Base-by-base conservation (phyloP, 2,329 filamentous ascomycete species). In the Tolypocladium tropicale region DNA sequence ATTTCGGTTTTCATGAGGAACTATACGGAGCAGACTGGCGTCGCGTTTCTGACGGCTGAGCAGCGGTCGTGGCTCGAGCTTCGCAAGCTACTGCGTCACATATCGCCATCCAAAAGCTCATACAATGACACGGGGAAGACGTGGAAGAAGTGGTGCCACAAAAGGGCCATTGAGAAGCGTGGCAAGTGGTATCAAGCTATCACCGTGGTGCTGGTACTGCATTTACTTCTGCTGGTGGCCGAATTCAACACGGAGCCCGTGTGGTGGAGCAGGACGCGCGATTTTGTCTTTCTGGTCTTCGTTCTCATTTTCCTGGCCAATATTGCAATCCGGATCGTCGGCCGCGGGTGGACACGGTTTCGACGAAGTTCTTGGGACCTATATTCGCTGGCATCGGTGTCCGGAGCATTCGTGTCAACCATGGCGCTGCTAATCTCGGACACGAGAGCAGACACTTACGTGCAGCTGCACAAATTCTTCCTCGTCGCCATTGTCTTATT, bases 1-100 rank as follows among this genome's bases (percentile, higher is more conserved):
- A 95, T 99, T 52, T 97, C 94, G 56, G 94, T 99, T 59, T 99
- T 99, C 71, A 99, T 99, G 94, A 90, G 94, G 59, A 99, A 96
- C 70, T 99, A 99, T 72, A 99, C 94, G 0, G 94, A 99, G 72
- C 92, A 97, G 72, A 99, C 94, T 0, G 94, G 94, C 1, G 94
- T 99, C 48, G 94, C 94, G 2, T 99, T 93, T 69, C 76, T 99
- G 64, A 99, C 94, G 1, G 88, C 92, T 0, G 94, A 99, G 65
- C 94, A 99, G 69, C 86, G 94, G 63, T 96, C 93, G 0, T 99
- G 94, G 94, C 81, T 99, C 16, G 94, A 99, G 70, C 73, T 99
- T 62, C 83, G 94, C 56, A 99, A 99, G 72, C 78, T 96, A 28
- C 76, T 99, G 41, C 83, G 90, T 53, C 94, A 97, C 68, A 91